Base-by-base conservation (phyloP, 2,329 filamentous ascomycete genomes). In the Cordyceps farinosa region DNA sequence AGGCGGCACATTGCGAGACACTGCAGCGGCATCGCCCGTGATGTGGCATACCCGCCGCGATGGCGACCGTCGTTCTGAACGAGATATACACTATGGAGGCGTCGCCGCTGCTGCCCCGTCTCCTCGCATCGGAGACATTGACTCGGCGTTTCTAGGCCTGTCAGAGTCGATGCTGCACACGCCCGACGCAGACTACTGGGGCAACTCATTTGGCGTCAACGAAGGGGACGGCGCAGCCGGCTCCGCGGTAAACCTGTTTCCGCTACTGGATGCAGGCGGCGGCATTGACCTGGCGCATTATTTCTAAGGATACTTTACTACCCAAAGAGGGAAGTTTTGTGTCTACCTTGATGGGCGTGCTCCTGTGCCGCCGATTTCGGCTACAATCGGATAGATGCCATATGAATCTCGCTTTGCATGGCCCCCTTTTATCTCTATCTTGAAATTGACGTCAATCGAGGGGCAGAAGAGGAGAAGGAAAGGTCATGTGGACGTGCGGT, bases 271-370 rank as follows among this genome's bases (percentile, higher is more conserved):
- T 44, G 77, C 77, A 0, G 80, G 81, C 1, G 82, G 82, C 0
- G 81, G 82, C 8, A 84, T 84, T 61, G 82, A 84, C 67, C 70
- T 84, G 47, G 80, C 76, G 8, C 75, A 78, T 65, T 74, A 77
- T 64, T 66, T 77, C 27, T 77, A 29, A 54, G 15, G 22, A 1
- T 22, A 22, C 22, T 22, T 1, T 22, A 22, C 6, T 6, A 30
- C 42, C 51, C 36, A 32, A 17, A 29, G 15, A 48, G 17, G n/a
- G 34, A 10, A 17, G 17, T 13, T 7, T 36, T 15, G 3, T 9
- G 32, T 48, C 6, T 17, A 17, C n/a, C 32, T 30, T n/a, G 30
- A 44, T 40, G 61, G 36, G 27, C 1, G 38, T 8, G 11, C 13
- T 1, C 5, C n/a, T 29, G 44, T 13, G 3, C 32, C 5, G 27